Conservation (phyloP, 2,329 filamentous ascomycete species). For the Spiromastix sp. region DNA sequence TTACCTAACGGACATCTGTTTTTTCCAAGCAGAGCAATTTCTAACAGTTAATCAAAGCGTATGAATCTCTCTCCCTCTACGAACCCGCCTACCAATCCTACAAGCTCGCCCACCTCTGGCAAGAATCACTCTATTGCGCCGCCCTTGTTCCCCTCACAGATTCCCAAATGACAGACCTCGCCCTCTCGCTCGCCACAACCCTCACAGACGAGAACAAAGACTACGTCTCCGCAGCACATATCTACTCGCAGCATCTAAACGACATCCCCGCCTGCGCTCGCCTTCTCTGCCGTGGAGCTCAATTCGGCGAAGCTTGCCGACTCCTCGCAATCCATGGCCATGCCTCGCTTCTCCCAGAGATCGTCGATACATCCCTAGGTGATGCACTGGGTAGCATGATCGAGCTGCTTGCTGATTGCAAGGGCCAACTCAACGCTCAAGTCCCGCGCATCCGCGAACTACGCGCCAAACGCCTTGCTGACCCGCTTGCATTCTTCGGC, state of each 20-base stretch:
- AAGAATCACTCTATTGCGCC: constrained; percentile 75
- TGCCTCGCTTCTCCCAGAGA: constrained; percentile 51
- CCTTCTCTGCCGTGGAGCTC: constrained; percentile 77
- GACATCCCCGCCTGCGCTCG: constrained; percentile 60
- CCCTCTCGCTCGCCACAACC: constrained; percentile 64
- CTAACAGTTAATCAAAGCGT: constrained; percentile 42
- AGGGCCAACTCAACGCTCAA: constrained; percentile 70
- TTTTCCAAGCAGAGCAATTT: constrained; percentile 1
- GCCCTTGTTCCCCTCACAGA: constrained; percentile 54
- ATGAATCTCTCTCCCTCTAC: constrained; percentile 74
- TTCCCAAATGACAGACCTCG: constrained; percentile 55
- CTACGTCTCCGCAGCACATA: constrained; percentile 65
- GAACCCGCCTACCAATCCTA: constrained; percentile 70
- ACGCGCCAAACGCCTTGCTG: constrained; percentile 65
- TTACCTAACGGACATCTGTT: no score
- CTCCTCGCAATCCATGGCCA: constrained; percentile 54
- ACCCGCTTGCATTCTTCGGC: constrained; percentile 83
- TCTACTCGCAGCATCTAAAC: constrained; percentile 70
- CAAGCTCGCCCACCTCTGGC: constrained; percentile 77
- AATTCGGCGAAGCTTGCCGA: constrained; percentile 82
- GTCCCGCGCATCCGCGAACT: constrained; percentile 78
- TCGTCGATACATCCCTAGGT: constrained; percentile 68
- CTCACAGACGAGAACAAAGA: constrained; percentile 72
- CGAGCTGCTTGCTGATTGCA: constrained; percentile 89
- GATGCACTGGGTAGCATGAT: constrained; percentile 75